Evolutionary conservation across 768 basidiomycete species (phyloP).

Genomic region (Amanita brunnescens): DNA sequence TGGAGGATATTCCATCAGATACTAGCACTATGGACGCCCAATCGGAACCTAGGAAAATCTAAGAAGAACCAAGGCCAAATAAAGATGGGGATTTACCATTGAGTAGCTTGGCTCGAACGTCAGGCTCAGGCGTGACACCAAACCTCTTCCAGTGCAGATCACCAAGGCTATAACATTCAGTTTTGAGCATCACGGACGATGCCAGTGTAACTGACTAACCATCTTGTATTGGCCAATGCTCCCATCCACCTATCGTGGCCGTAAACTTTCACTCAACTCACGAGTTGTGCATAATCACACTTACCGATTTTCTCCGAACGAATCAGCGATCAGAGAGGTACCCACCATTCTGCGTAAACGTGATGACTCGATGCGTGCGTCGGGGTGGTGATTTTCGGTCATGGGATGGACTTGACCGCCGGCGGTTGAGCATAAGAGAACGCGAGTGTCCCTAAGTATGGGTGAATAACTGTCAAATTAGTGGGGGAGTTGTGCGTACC

Average conservation of each 20-base stretch:
- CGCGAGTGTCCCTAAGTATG: slow-evolving; percentile 70
- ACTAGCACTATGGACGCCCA: slow-evolving; percentile 84
- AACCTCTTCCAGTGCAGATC: slow-evolving; percentile 85
- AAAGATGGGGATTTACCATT: slow-evolving; percentile 41
- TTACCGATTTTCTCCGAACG: slow-evolving; percentile 87
- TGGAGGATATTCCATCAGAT: slow-evolving; percentile 91
- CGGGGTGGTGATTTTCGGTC: slow-evolving; percentile 96
- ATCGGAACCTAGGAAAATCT: slow-evolving; percentile 45
- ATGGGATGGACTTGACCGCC: slow-evolving; percentile 72
- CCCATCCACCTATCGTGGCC: slow-evolving; percentile 78
- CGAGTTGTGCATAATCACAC: slow-evolving; percentile 8
- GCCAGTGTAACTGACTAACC: slow-evolving; percentile 37
- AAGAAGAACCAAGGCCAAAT: background rate
- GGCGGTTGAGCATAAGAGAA: slow-evolving; percentile 68
- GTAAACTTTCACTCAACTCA: slow-evolving; percentile 4
- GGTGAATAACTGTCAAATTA: background rate
- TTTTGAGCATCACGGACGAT: too few relatives aligned
- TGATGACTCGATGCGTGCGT: slow-evolving; percentile 76
- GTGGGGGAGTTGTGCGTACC: slow-evolving; percentile 37
- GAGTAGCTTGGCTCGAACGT: slow-evolving; percentile 67
- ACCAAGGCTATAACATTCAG: slow-evolving; percentile 50
- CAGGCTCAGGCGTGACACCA: slow-evolving; percentile 90
- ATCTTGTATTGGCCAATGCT: slow-evolving; percentile 83
- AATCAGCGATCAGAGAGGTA: slow-evolving; percentile 82
- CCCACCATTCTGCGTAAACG: slow-evolving; percentile 87